phyloP scores from a whole-genome alignment of 2,329 filamentous ascomycete species.

The Calonectria montana region DNA sequence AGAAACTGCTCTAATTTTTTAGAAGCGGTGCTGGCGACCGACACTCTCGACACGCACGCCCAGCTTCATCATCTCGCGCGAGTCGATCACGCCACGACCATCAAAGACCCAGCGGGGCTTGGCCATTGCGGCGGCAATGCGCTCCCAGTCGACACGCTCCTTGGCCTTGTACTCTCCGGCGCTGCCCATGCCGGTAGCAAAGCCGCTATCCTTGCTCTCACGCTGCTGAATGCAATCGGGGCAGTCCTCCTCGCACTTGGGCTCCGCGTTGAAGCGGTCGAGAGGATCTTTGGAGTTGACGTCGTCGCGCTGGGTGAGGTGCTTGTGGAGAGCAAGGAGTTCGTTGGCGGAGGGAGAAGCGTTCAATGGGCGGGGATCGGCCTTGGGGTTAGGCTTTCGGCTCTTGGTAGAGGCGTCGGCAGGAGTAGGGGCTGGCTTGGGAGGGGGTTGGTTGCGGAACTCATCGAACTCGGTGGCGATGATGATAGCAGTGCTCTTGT shows the following conservation, averaged over 20 bases:
- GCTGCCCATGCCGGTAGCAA: slow-evolving; percentile 56
- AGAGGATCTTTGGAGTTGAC: slow-evolving; percentile 56
- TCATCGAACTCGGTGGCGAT: slow-evolving; percentile 69
- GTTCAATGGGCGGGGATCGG: slow-evolving; percentile 61
- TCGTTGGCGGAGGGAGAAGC: slow-evolving; percentile 56
- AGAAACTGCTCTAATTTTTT: slow-evolving; percentile 27
- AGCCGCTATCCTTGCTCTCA: slow-evolving; percentile 51
- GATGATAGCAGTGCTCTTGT: slow-evolving; percentile 60
- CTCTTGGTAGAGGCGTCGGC: slow-evolving; percentile 44
- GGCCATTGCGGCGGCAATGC: slow-evolving; percentile 61
- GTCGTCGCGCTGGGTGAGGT: slow-evolving; percentile 50
- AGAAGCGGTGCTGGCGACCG: slow-evolving; percentile 59
- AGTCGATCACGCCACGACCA: slow-evolving; percentile 65
- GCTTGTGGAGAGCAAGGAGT: slow-evolving; percentile 60
- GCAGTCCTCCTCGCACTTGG: slow-evolving; percentile 57
- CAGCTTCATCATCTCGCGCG: slow-evolving; percentile 59
- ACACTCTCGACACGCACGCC: slow-evolving; percentile 65
- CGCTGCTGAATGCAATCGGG: slow-evolving; percentile 61
- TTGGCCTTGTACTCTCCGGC: slow-evolving; percentile 59
- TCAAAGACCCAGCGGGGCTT: slow-evolving; percentile 69
- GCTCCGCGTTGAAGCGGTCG: slow-evolving; percentile 56
- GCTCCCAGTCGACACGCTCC: slow-evolving; percentile 63
- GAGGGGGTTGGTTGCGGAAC: slow-evolving; percentile 58
- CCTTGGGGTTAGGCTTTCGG: slow-evolving; percentile 53
- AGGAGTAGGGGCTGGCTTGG: slow-evolving; percentile 43